Evolutionary conservation across 1,284 basidiomycete genomes (phyloP).

Genomic region (Ceratobasidium sp.): DNA sequence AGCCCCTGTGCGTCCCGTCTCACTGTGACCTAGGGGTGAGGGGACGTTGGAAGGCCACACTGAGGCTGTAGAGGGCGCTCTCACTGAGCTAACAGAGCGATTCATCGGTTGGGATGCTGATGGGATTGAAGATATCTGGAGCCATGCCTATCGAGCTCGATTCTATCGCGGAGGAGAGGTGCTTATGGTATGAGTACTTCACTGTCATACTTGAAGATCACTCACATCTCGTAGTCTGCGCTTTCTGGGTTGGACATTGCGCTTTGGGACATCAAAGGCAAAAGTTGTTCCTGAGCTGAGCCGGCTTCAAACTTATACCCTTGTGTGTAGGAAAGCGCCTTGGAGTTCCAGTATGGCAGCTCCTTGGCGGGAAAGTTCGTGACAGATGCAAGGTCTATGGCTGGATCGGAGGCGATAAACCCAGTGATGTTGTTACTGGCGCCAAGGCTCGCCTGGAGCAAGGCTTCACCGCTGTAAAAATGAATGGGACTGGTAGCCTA

Average conservation of each 20-base stretch:
- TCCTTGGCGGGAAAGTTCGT: constrained; percentile 79
- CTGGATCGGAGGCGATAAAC: constrained; percentile 82
- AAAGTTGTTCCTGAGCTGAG: background rate
- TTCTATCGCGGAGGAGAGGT: constrained; percentile 83
- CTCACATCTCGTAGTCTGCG: constrained; percentile 55
- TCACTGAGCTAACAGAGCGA: constrained; percentile 70
- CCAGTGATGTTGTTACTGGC: constrained; percentile 71
- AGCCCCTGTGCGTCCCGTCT: constrained; percentile 49
- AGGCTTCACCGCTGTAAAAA: constrained; percentile 83
- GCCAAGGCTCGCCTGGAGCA: constrained; percentile 74
- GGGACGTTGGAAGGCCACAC: constrained; percentile 78
- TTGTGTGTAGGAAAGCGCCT: constrained; percentile 66
- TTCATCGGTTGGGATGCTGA: constrained; percentile 78
- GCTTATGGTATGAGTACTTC: constrained; percentile 67
- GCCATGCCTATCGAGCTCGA: constrained; percentile 70
- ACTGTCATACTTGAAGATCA: constrained; percentile 8
- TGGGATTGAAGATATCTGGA: constrained; percentile 80
- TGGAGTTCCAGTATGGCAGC: constrained; percentile 79
- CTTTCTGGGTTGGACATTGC: constrained; percentile 70
- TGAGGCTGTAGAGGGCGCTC: constrained; percentile 81
- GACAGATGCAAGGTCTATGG: constrained; percentile 71
- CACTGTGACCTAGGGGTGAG: constrained; percentile 62
- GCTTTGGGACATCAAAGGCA: constrained; percentile 81
- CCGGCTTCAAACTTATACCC: background rate
- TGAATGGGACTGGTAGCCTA: constrained; percentile 73